Base-by-base conservation (phyloP, 108 stramenopile genomes). In the Asterionellopsis glacialis region DNA sequence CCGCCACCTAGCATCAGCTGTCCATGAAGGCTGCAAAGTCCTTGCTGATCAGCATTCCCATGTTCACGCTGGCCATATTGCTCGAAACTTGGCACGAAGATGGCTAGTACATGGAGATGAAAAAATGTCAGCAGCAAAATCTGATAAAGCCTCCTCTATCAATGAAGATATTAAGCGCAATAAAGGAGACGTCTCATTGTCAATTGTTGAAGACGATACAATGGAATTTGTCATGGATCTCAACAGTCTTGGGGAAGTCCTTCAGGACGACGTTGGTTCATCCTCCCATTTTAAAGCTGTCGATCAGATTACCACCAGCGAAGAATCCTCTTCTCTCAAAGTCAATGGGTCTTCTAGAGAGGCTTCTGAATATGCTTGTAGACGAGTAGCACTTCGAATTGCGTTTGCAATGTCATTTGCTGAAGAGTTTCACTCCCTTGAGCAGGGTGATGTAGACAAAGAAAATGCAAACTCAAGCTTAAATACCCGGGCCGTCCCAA, bases 211-310 rank as follows among this genome's bases (percentile, higher is more conserved):
- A 21, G 87, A 93, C 39, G 75, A 84, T 51, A 83, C 86, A 1
- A 69, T 80, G 19, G 78, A 88, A 39, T 93, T 93, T 63, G 73
- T 90, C 4, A 90, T 93, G 84, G 87, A 93, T 70, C 70, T 93
- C n/a, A 70, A 77, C 28, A 61, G 43, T 40, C 60, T 88, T 10
- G 70, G 71, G 51, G 68, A 77, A 50, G 74, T 53, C 27, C 9
- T 40, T 12, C 22, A 57, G 16, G 28, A 52, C 28, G 51, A 52
- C 51, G 39, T 57, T 26, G 39, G 56, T 1, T 57, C 56, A 11
- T 16, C 56, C 18, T 41, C 25, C 14, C 41, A 19, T 3, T 2
- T 48, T 9, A 48, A 21, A 7, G 9, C 16, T 16, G 19, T 21
- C 9, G 38, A 57, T 40, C 56, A 33, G 59, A 38, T 82, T 15